These are phyloP conservation scores for Fusarium oligoseptatum DNA, from an alignment of 2,329 filamentous ascomycete genomes.

Conservation along the genomic window DNA sequence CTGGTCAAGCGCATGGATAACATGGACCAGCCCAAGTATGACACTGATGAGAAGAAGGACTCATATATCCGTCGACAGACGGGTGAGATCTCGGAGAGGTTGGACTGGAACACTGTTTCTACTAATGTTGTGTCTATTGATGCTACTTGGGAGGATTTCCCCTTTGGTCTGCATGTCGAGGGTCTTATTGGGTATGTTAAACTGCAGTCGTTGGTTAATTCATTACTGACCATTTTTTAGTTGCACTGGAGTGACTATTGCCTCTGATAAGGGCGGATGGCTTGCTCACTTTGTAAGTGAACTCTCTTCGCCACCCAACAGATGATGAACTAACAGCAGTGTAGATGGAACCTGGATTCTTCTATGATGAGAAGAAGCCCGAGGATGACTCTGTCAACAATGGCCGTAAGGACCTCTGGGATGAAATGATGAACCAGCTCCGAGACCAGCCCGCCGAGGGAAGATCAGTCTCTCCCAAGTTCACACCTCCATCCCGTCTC, in stretches of 20 bases:
- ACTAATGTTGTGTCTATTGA: constrained; percentile 2
- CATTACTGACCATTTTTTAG: too few species aligned
- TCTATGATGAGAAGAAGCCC: not conserved
- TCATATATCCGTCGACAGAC: not conserved
- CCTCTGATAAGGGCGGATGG: not conserved
- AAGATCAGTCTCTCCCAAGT: not conserved
- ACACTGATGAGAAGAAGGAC: not conserved
- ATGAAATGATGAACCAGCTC: constrained; percentile 9
- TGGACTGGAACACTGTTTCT: not conserved
- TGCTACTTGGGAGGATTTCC: not conserved
- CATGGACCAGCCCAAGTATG: not conserved
- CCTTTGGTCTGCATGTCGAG: not conserved
- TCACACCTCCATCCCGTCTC: not conserved
- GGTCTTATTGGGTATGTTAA: not conserved
- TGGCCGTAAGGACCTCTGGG: constrained; percentile 1
- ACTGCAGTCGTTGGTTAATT: too few species aligned
- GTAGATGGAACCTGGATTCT: not conserved
- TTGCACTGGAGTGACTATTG: not conserved
- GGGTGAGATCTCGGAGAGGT: not conserved
- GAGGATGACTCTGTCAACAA: not conserved
- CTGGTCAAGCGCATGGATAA: constrained; percentile 4
- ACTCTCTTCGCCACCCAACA: not conserved
- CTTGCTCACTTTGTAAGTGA: constrained; percentile 3
- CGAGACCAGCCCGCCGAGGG: not conserved
- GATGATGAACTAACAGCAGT: not conserved